Conservation (phyloP, 1,139 yeast species). For the Yamadazyma membranifaciens region DNA sequence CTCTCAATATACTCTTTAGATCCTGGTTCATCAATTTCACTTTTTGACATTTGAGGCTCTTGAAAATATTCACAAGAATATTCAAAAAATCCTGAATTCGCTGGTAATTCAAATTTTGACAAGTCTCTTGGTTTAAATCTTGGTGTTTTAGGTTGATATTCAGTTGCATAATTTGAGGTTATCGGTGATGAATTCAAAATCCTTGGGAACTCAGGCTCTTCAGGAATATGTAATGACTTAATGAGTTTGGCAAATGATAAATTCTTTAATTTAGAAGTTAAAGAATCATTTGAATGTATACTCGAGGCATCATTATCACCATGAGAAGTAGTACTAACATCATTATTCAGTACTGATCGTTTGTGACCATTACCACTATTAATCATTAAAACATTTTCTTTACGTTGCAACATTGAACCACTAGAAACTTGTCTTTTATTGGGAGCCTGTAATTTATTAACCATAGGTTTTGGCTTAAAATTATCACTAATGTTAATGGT, state of each 20-base stretch:
- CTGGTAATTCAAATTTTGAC: slow-evolving; percentile 50
- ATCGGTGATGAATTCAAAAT: slow-evolving; percentile 42
- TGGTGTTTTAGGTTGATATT: slow-evolving; percentile 51
- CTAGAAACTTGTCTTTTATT: slow-evolving; percentile 34
- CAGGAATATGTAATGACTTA: slow-evolving; percentile 41
- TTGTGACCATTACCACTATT: slow-evolving; percentile 31
- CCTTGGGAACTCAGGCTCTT: slow-evolving; percentile 39
- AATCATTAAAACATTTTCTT: slow-evolving; percentile 26
- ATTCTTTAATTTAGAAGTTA: slow-evolving; percentile 37
- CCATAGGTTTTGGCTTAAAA: slow-evolving; percentile 37
- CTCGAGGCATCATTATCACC: slow-evolving; percentile 14
- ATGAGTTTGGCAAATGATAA: slow-evolving; percentile 44
- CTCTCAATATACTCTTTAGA: slow-evolving; percentile 81
- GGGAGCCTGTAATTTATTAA: slow-evolving; percentile 20
- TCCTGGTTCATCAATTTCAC: slow-evolving; percentile 91
- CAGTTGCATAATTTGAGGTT: slow-evolving; percentile 49
- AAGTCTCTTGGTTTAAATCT: slow-evolving; percentile 45
- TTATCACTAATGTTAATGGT: slow-evolving; percentile 41
- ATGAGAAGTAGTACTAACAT: slow-evolving; percentile 5
- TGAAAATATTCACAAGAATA: slow-evolving; percentile 92
- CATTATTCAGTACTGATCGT: slow-evolving; percentile 35
- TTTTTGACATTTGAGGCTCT: slow-evolving; percentile 90
- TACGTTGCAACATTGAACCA: slow-evolving; percentile 30
- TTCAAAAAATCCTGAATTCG: slow-evolving; percentile 76
- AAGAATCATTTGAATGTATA: slow-evolving; percentile 32